Evolutionary conservation across 2,329 filamentous ascomycete species (phyloP).

Genomic region (Cyanodermella asteris): DNA sequence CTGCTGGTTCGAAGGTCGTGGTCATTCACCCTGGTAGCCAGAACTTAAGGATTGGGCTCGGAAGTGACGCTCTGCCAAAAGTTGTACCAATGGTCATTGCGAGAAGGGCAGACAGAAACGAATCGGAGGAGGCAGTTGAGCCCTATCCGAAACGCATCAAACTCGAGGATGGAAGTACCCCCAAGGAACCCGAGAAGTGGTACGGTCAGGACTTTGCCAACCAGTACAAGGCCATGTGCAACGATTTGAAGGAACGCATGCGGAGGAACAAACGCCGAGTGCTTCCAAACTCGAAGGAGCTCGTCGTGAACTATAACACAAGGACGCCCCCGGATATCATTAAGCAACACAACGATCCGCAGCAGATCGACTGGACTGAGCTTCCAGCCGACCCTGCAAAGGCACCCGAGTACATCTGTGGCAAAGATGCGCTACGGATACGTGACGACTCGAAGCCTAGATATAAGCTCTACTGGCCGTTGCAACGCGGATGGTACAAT

Average conservation of each 20-base stretch:
- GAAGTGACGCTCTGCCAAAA: conserved; percentile 87
- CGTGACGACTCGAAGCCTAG: conserved; percentile 74
- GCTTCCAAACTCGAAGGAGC: conserved; percentile 87
- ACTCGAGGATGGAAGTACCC: conserved; percentile 25
- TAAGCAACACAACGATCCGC: conserved; percentile 79
- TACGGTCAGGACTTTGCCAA: conserved; percentile 64
- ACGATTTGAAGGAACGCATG: conserved; percentile 77
- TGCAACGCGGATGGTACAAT: conserved; percentile 70
- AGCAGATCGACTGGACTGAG: conserved; percentile 91
- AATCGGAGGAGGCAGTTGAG: conserved; percentile 65
- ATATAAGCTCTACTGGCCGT: conserved; percentile 84
- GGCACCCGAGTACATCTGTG: conserved; percentile 59
- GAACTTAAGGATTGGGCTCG: conserved; percentile 80
- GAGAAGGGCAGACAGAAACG: conserved; percentile 51
- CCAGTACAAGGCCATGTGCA: conserved; percentile 58
- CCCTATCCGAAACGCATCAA: conserved; percentile 49
- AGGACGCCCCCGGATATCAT: conserved; percentile 69
- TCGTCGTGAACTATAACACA: conserved; percentile 86
- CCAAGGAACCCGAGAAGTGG: conserved; percentile 45
- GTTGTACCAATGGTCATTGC: conserved; percentile 87
- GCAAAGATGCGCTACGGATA: conserved; percentile 61
- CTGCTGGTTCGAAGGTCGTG: conserved; percentile 72
- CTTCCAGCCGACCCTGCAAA: conserved; percentile 35
- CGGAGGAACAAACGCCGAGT: conserved; percentile 85
- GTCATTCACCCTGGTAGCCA: conserved; percentile 91